These are phyloP conservation scores for Amphibolis antarctica DNA, from an alignment of 106 monocot species.

Conservation along the genomic window DNA sequence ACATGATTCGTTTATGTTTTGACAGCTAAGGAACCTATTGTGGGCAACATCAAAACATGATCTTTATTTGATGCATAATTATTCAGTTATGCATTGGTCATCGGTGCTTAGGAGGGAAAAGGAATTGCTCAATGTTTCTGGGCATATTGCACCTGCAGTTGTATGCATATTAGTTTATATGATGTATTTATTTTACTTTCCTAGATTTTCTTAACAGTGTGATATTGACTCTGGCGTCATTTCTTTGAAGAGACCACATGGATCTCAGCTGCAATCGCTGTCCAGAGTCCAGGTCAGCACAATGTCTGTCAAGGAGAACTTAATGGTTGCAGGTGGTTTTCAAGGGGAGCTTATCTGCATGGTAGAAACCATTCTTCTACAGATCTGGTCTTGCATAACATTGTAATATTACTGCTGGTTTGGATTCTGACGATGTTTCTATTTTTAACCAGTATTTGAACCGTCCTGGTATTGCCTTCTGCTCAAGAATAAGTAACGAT, in stretches of 20 bases:
- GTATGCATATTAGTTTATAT: too few relatives aligned
- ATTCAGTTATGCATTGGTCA: conserved; percentile 80
- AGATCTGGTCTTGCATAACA: background rate
- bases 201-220: background rate
- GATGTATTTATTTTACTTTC: background rate
- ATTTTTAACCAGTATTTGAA: conserved; percentile 42
- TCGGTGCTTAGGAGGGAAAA: conserved; percentile 35
- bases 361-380: conserved; percentile 17
- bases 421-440: background rate
- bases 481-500: conserved; percentile 46
- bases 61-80: conserved; percentile 54
- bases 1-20: conserved; percentile 7
- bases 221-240: background rate
- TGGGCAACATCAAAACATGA: conserved; percentile 97
- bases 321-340: conserved; percentile 79
- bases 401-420: background rate
- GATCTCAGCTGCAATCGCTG: conserved; percentile 22
- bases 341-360: conserved; percentile 88
- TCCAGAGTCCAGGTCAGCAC: conserved; percentile 71
- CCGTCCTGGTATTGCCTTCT: conserved; percentile 44
- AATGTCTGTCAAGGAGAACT: conserved; percentile 53
- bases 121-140: conserved; percentile 70
- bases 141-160: conserved; percentile 34
- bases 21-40: conserved; percentile 79
- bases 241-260: conserved; percentile 27